These are phyloP conservation scores for Atalantia buxifolia DNA, from an alignment of 345 rosid genomes.

Conservation along the genomic window DNA sequence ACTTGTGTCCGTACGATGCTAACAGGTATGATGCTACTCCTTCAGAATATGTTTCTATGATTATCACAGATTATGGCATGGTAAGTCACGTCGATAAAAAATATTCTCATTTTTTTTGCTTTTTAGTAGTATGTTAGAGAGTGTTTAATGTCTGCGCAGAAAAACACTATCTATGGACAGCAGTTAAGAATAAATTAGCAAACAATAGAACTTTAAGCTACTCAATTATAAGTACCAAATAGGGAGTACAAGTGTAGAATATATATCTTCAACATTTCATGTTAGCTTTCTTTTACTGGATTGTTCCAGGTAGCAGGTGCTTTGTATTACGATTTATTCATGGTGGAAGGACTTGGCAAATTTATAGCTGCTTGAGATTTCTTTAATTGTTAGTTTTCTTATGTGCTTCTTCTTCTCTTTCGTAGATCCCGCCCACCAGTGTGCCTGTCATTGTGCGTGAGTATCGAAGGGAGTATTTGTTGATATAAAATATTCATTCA, in stretches of 20 bases:
- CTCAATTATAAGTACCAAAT: background rate
- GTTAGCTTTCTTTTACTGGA: background rate
- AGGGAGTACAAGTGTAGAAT: background rate
- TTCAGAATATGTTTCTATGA: constrained; percentile 69
- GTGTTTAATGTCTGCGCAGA: background rate
- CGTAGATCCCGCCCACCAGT: constrained; percentile 74
- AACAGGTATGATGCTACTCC: constrained; percentile 81
- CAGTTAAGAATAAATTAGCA: background rate
- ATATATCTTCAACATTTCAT: background rate
- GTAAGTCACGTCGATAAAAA: constrained; percentile 30
- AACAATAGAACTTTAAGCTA: background rate
- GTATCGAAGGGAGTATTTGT: constrained; percentile 53
- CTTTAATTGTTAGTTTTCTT: background rate
- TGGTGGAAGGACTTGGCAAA: background rate
- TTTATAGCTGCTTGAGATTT: background rate
- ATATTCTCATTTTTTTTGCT: background rate
- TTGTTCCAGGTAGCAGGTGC: background rate
- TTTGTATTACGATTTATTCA: background rate
- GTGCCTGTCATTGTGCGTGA: constrained; percentile 78
- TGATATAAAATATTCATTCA: constrained; percentile 28
- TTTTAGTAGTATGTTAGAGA: background rate
- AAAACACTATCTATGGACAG: background rate
- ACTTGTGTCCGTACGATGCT: background rate
- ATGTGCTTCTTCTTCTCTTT: background rate
- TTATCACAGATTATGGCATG: constrained; percentile 80